These are phyloP conservation scores for Flaveria robusta DNA, from an alignment of 129 eudicot species.

Conservation along the genomic window DNA sequence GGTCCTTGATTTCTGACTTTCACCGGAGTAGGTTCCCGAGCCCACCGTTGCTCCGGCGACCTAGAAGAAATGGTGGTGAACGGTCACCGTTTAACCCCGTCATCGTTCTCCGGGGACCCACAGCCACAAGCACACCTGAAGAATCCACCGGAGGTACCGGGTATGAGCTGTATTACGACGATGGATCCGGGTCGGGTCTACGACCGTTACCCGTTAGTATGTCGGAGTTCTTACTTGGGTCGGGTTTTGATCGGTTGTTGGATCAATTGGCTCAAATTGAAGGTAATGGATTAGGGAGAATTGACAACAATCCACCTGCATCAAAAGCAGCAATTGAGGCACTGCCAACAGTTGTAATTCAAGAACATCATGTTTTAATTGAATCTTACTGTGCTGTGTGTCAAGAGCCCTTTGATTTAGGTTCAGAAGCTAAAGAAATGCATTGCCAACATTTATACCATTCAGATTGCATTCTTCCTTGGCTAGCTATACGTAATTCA, in stretches of 20 bases:
- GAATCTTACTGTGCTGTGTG: conserved; percentile 87
- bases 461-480: conserved; percentile 80
- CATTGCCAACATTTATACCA: conserved; percentile 88
- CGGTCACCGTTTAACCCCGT: conserved; percentile 68
- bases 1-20: too few relatives aligned
- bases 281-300: conserved; percentile 72
- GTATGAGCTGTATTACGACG: conserved; percentile 83
- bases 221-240: conserved; percentile 33
- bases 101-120: conserved; percentile 40
- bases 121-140: conserved; percentile 11
- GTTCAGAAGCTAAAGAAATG: conserved; percentile 70
- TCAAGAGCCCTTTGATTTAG: conserved; percentile 81
- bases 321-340: conserved; percentile 89
- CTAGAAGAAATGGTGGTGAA: conserved; percentile 51
- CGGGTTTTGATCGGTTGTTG: conserved; percentile 70
- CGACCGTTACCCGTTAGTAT: conserved; percentile 88
- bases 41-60: conserved; percentile 52
- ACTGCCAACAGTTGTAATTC: conserved; percentile 65
- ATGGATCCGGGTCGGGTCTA: conserved; percentile 86
- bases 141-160: conserved; percentile 25
- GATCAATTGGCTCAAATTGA: conserved; percentile 64
- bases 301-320: conserved; percentile 77
- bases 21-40: too few relatives aligned
- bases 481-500: conserved; percentile 79
- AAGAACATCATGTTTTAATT: conserved; percentile 44